Base-by-base conservation (phyloP, 805 yeast genomes). In the Lipomyces kockii region DNA sequence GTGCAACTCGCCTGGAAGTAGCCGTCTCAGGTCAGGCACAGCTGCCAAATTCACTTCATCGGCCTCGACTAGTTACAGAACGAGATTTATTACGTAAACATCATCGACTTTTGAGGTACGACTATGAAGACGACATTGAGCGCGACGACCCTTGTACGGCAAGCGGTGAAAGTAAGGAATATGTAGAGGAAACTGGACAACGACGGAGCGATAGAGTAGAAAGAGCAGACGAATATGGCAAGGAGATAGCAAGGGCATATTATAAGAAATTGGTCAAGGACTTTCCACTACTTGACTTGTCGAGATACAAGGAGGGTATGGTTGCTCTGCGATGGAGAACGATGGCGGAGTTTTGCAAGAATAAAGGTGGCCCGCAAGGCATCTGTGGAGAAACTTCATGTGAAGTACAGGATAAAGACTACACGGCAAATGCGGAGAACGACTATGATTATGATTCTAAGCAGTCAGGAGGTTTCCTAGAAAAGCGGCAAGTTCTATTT, bases 301-400 rank as follows among this genome's bases (percentile, higher is more conserved):
- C 69, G 34, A 60, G 60, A 25, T 66, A 66, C 56, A 59, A 60
- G 52, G 52, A 54, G 17, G 69, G 69, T 20, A 52, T 60, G 14
- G 55, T 66, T 35, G 69, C 64, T 9, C 43, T 66, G 27, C 57
- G 69, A 56, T 66, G 69, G 69, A 59, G 69, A 17, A 66, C 64
- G 17, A 17, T 66, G 39, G 39, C 52, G 11, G 69, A 66, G 34
- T 66, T 49, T 60, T 58, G 56, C 25, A 56, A 49, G 11, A 63
- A 63, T 52, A 63, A 58, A 20, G 69, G 69, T 0, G 67, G 69
- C 0, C 60, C 58, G n/a, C 37, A 51, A 11, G 69, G 69, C 12
- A 63, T 66, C 3, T 66, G 69, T 43, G 69, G 64, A 1, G 67
- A 60, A 49, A 60, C 63, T 11, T 52, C 53, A 14, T 66, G 69